Percentiles rank a stretch among this genome's conserved stretches.
Conservation (phyloP, 202 grass and related monocot species). For the Setaria viridis region DNA sequence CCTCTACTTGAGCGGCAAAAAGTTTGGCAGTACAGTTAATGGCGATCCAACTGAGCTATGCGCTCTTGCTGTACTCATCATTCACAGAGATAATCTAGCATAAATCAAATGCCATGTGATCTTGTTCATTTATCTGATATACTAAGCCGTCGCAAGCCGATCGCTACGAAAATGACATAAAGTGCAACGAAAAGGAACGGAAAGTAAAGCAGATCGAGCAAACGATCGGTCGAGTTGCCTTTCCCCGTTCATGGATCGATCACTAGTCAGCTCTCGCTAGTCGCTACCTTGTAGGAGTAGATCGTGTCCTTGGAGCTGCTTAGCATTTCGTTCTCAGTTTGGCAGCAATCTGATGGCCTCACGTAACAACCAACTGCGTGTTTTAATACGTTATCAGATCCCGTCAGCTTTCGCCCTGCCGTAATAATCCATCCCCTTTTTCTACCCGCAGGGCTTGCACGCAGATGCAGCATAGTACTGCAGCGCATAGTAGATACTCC, state of each 20-base stretch:
- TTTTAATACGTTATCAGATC: background rate
- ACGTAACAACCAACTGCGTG: slow-evolving; percentile 18
- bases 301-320: background rate
- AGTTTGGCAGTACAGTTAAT: slow-evolving; percentile 20
- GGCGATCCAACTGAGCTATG: slow-evolving; percentile 11
- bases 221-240: background rate
- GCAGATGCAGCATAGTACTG: background rate
- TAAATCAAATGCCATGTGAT: slow-evolving; percentile 17
- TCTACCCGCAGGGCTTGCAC: background rate
- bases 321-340: slow-evolving; percentile 22
- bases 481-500: too few species aligned
- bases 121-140: background rate
- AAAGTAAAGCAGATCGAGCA: background rate
- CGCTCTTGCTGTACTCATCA: background rate
- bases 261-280: background rate
- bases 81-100: background rate
- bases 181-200: background rate
- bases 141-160: background rate
- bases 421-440: background rate
- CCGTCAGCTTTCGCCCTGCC: background rate
- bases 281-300: background rate
- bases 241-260: slow-evolving; percentile 15
- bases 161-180: slow-evolving; percentile 33
- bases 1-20: background rate
- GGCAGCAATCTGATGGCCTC: background rate